Conservation (phyloP, 148 eudicot genomes). For the Vaccinium darrowii region DNA sequence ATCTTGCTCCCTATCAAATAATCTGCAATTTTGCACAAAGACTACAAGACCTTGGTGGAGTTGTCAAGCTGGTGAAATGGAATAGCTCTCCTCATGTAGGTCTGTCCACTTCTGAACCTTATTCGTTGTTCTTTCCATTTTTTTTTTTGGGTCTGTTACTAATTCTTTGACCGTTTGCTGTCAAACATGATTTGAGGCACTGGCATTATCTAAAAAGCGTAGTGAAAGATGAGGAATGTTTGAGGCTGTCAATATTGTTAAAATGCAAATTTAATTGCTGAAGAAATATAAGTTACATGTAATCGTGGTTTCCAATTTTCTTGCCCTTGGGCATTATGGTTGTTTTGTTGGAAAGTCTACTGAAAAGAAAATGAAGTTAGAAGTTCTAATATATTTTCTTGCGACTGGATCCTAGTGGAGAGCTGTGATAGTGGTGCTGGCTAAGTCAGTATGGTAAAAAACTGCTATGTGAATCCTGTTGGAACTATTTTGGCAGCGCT, state of each 20-base stretch:
- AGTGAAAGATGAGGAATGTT: not conserved
- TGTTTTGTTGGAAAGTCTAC: not conserved
- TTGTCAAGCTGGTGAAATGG: slow-evolving; percentile 85
- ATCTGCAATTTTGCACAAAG: slow-evolving; percentile 68
- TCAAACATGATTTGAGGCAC: not conserved
- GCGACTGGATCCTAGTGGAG: slow-evolving; percentile 1
- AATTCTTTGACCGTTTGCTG: not conserved
- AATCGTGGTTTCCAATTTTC: not conserved
- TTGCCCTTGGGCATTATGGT: not conserved
- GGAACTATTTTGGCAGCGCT: not conserved
- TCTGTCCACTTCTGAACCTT: slow-evolving; percentile 44
- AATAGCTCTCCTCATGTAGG: slow-evolving; percentile 88
- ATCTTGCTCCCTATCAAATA: slow-evolving; percentile 74
- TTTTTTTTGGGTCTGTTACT: not conserved
- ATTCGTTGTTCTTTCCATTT: not conserved
- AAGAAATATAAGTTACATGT: not conserved
- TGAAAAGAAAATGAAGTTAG: not conserved
- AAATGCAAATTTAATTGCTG: not conserved
- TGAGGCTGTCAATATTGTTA: not conserved
- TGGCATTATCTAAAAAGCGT: not conserved
- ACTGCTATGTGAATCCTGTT: not conserved
- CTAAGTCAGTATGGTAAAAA: not conserved
- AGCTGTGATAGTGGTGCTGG: not conserved
- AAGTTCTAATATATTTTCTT: not conserved
- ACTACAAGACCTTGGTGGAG: slow-evolving; percentile 70